Evolutionary conservation across 2,329 filamentous ascomycete species (phyloP).

Genomic region (Epichloe sibirici): DNA sequence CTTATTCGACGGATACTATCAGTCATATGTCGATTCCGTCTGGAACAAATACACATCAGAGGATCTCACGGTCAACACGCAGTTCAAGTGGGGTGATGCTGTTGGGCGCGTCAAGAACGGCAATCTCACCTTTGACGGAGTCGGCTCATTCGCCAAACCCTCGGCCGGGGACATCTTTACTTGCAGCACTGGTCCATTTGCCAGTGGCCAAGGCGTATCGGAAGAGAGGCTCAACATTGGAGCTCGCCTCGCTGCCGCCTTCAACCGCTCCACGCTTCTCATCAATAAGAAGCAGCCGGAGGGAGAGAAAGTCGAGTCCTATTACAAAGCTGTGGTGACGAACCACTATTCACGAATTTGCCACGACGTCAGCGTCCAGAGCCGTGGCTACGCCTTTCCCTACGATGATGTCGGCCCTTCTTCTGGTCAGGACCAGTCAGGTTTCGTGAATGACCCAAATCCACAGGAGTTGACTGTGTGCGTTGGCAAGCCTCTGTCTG

Average conservation of each 20-base stretch:
- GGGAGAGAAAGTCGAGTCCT: conserved; percentile 32
- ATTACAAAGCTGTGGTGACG: conserved; percentile 42
- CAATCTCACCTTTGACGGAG: conserved; percentile 27
- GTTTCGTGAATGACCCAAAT: conserved; percentile 44
- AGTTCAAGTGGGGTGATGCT: conserved; percentile 37
- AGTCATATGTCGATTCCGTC: conserved; percentile 36
- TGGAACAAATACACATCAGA: conserved; percentile 35
- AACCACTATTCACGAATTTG: conserved; percentile 58
- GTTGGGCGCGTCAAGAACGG: conserved; percentile 27
- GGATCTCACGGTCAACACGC: conserved; percentile 40
- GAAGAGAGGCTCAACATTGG: conserved; percentile 49
- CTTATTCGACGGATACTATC: conserved; percentile 39
- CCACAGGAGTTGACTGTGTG: conserved; percentile 44
- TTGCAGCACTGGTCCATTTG: conserved; percentile 46
- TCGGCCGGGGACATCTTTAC: conserved; percentile 37
- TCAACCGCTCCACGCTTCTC: conserved; percentile 62
- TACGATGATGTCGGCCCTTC: conserved; percentile 55
- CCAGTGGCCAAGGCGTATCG: conserved; percentile 25
- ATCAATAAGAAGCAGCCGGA: conserved; percentile 38
- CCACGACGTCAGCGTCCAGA: conserved; percentile 46
- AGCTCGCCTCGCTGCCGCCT: conserved; percentile 61
- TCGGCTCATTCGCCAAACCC: conserved; percentile 37
- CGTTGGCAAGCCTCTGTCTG: conserved; percentile 31
- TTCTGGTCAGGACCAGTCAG: conserved; percentile 46
- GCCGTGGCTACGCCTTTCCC: conserved; percentile 56